Evolutionary conservation across 2,329 filamentous ascomycete genomes (phyloP).

Genomic region (Neonectria faginata): DNA sequence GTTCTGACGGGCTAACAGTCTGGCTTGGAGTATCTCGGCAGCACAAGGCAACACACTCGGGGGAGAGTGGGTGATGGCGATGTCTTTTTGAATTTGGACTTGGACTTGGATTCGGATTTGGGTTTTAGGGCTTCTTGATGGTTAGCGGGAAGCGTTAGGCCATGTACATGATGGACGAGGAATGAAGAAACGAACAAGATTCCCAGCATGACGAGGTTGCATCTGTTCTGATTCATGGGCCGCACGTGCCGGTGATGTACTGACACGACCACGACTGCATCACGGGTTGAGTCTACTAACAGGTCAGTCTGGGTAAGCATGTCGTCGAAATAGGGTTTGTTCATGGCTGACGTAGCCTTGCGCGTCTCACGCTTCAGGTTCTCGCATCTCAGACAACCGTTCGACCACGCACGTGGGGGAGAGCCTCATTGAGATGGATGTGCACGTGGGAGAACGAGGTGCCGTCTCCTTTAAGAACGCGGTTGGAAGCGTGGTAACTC

Average conservation of each 20-base stretch:
- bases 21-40: not conserved
- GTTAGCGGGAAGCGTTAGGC: not conserved
- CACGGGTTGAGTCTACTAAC: not conserved
- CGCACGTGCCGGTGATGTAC: not conserved
- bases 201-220: not conserved
- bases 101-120: not conserved
- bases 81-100: slow-evolving; percentile 1
- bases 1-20: not conserved
- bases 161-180: slow-evolving; percentile 20
- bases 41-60: not conserved
- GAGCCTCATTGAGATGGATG: not conserved
- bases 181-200: slow-evolving; percentile 18
- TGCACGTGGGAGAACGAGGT: not conserved
- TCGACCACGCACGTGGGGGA: not conserved
- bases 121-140: not conserved
- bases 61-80: not conserved
- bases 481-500: not conserved
- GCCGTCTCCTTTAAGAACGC: not conserved
- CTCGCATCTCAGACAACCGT: slow-evolving; percentile 7
- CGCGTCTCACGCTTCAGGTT: not conserved
- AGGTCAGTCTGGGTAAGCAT: not conserved
- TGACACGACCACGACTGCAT: not conserved
- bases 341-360: not conserved
- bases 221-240: not conserved
- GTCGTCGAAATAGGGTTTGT: slow-evolving; percentile 25